phyloP scores from a whole-genome alignment of 768 basidiomycete species.

The Leccinum broughii region DNA sequence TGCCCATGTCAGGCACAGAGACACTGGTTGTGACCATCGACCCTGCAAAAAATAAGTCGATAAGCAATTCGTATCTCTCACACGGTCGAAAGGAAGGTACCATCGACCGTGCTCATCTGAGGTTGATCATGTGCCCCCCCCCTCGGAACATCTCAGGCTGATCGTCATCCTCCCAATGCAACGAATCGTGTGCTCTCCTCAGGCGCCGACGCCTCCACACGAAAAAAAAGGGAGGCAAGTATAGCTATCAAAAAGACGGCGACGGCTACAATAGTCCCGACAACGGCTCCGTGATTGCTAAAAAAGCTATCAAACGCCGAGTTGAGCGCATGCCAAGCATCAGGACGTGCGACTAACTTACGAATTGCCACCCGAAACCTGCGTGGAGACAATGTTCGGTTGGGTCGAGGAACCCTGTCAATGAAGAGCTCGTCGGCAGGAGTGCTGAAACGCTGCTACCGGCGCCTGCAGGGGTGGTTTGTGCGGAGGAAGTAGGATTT shows the following conservation, averaged over 20 bases:
- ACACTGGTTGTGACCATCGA: neutral
- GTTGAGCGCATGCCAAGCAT: neutral
- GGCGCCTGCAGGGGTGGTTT: slow-evolving; percentile 39
- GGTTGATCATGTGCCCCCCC: slow-evolving; percentile 41
- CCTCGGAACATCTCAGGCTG: neutral
- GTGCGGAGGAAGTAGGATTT: slow-evolving; percentile 17
- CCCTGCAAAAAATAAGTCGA: neutral
- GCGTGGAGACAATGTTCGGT: slow-evolving; percentile 49
- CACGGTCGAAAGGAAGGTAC: slow-evolving; percentile 9
- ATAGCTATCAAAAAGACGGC: slow-evolving; percentile 55
- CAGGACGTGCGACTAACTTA: slow-evolving; percentile 20
- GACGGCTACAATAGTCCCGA: slow-evolving; percentile 69
- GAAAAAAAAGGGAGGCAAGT: slow-evolving; percentile 42
- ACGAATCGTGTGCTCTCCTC: slow-evolving; percentile 36
- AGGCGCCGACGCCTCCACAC: slow-evolving; percentile 38
- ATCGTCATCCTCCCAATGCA: slow-evolving; percentile 27
- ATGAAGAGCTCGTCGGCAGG: slow-evolving; percentile 38
- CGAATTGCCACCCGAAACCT: slow-evolving; percentile 28
- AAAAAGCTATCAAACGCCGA: slow-evolving; percentile 52
- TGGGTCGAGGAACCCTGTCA: slow-evolving; percentile 44
- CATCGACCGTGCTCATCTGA: slow-evolving; percentile 14
- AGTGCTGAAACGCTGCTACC: slow-evolving; percentile 42
- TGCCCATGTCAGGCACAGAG: neutral
- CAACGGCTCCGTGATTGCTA: slow-evolving; percentile 64
- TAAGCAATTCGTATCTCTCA: neutral